These are phyloP conservation scores for Leccinum fallax DNA, from an alignment of 1,284 basidiomycete species.

Conservation along the genomic window DNA sequence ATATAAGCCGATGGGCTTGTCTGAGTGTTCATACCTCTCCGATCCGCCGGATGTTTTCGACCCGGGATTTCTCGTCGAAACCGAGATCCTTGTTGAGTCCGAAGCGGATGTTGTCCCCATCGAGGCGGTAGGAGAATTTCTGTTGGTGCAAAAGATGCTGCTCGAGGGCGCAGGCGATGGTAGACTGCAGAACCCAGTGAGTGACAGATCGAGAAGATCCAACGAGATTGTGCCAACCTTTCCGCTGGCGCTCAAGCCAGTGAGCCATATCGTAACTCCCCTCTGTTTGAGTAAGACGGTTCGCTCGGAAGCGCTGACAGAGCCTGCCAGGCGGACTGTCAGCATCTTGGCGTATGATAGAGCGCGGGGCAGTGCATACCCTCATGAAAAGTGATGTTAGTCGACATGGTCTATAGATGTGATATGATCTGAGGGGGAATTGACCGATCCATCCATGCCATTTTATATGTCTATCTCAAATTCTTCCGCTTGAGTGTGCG, in stretches of 20 bases:
- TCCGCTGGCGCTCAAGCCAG: constrained; percentile 89
- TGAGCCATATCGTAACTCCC: constrained; percentile 92
- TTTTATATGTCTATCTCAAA: constrained; percentile 11
- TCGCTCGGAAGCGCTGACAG: constrained; percentile 73
- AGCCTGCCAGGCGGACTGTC: constrained; percentile 50
- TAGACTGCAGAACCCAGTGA: constrained; percentile 62
- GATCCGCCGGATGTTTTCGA: constrained; percentile 97
- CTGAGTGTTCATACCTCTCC: constrained; percentile 70
- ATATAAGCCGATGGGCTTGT: constrained; percentile 3
- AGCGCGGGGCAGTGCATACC: constrained; percentile 18
- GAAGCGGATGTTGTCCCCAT: constrained; percentile 97
- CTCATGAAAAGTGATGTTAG: constrained; percentile 37
- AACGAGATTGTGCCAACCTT: constrained; percentile 57
- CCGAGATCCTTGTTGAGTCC: constrained; percentile 98
- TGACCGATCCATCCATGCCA: constrained; percentile 1
- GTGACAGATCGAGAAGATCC: neutral
- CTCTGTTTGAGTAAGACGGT: constrained; percentile 70
- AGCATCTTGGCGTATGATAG: neutral
- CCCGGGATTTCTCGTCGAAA: constrained; percentile 92
- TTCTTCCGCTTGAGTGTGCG: neutral
- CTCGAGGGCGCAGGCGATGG: constrained; percentile 96
- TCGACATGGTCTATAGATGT: constrained; percentile 26
- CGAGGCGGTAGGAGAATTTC: constrained; percentile 89
- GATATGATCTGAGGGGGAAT: constrained; percentile 2
- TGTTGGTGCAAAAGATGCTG: constrained; percentile 90